phyloP scores from a whole-genome alignment of 495 filamentous ascomycete species.

The Neurospora terricola region DNA sequence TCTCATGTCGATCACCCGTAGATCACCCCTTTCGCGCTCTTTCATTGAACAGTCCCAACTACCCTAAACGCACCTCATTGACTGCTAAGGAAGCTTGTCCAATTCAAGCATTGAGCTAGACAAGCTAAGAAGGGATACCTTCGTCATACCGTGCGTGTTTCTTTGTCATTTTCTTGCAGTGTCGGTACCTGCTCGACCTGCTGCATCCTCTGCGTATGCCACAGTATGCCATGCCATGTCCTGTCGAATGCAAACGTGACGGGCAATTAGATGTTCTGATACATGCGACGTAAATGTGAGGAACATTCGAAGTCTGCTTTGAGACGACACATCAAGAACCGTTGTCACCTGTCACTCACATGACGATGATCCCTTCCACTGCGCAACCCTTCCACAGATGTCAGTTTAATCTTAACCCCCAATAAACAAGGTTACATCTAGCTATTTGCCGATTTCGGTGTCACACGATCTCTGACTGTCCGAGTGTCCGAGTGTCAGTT shows the following conservation, averaged over 20 bases:
- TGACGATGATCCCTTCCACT: background rate
- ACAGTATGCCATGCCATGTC: background rate
- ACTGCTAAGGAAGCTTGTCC: background rate
- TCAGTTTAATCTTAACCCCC: background rate
- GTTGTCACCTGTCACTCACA: background rate
- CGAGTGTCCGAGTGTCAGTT: background rate
- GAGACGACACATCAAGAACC: background rate
- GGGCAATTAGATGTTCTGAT: too few relatives aligned
- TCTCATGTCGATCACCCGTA: background rate
- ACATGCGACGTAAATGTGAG: background rate
- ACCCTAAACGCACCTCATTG: background rate
- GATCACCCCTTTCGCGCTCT: background rate
- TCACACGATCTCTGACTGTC: background rate
- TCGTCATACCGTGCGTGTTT: background rate
- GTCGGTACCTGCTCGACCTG: background rate
- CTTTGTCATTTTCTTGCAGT: background rate
- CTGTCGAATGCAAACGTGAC: background rate
- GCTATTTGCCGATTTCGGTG: background rate
- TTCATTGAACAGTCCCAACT: background rate
- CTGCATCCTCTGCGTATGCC: background rate
- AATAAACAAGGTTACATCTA: background rate
- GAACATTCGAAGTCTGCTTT: background rate
- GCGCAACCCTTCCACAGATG: background rate
- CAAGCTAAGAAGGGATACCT: background rate
- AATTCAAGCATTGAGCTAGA: background rate